These are phyloP conservation scores for Ophiostoma sp. DNA, from an alignment of 2,329 filamentous ascomycete genomes.

Conservation along the genomic window DNA sequence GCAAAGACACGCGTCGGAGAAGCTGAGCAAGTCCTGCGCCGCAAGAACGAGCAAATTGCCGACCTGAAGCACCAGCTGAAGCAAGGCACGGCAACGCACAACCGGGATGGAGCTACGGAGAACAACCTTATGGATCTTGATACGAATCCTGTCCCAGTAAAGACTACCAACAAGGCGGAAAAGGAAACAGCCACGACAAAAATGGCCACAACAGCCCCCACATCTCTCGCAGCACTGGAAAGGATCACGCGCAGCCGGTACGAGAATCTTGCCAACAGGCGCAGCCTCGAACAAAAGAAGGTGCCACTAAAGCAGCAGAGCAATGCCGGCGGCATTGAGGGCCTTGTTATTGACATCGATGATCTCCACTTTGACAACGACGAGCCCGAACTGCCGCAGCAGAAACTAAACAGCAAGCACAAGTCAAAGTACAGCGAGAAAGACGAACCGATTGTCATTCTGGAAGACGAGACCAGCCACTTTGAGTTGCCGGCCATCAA, in stretches of 20 bases:
- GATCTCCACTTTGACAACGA: slow-evolving; percentile 2
- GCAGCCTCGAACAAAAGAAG: background rate
- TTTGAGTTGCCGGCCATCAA: slow-evolving; percentile 14
- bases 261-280: slow-evolving; percentile 21
- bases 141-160: background rate
- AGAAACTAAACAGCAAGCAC: slow-evolving; percentile 11
- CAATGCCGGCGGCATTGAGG: background rate
- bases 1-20: slow-evolving; percentile 51
- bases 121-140: background rate
- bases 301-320: background rate
- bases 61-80: slow-evolving; percentile 35
- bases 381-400: slow-evolving; percentile 21
- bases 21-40: slow-evolving; percentile 49
- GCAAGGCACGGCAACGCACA: background rate
- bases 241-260: slow-evolving; percentile 16
- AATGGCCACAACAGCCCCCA: background rate
- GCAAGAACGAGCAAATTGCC: slow-evolving; percentile 52
- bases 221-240: background rate
- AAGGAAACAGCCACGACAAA: background rate
- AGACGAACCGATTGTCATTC: slow-evolving; percentile 10
- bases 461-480: slow-evolving; percentile 22
- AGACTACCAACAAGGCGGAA: background rate
- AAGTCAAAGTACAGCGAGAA: background rate
- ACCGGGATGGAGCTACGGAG: background rate
- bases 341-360: slow-evolving; percentile 19